phyloP scores from a whole-genome alignment of 2,329 filamentous ascomycete genomes.

The Aspergillus terreus region DNA sequence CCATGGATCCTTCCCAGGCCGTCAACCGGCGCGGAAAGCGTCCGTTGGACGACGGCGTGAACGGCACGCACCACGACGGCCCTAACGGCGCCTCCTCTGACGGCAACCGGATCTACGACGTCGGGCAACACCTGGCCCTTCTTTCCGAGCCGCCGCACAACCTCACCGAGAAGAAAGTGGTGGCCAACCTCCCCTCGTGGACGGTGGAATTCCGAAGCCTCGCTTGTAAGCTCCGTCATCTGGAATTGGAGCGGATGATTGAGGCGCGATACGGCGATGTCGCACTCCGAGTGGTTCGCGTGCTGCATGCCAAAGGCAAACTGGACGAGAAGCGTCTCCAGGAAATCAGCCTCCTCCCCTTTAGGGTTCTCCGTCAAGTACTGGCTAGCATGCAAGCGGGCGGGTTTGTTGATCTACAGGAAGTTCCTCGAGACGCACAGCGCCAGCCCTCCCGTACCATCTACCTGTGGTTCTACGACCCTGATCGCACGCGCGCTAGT shows the following conservation, averaged over 20 bases:
- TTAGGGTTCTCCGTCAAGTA: constrained; percentile 78
- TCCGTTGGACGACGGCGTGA: constrained; percentile 26
- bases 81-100: constrained; percentile 25
- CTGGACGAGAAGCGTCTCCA: constrained; percentile 91
- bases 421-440: constrained; percentile 83
- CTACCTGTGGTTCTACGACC: constrained; percentile 89
- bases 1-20: constrained; percentile 23
- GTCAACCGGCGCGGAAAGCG: constrained; percentile 29
- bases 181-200: constrained; percentile 67
- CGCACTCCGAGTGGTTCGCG: constrained; percentile 77
- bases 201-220: constrained; percentile 77
- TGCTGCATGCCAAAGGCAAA: constrained; percentile 82
- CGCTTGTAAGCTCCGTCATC: constrained; percentile 65
- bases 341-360: constrained; percentile 75
- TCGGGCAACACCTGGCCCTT: constrained; percentile 46
- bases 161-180: constrained; percentile 33
- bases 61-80: constrained; percentile 51
- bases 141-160: constrained; percentile 43
- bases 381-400: constrained; percentile 82
- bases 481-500: constrained; percentile 64
- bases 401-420: constrained; percentile 86
- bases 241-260: constrained; percentile 78
- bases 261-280: constrained; percentile 71
- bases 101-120: constrained; percentile 28
- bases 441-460: constrained; percentile 78